Evolutionary conservation across 805 yeast genomes (phyloP).

Genomic region (Debaryomyces hansenii): DNA sequence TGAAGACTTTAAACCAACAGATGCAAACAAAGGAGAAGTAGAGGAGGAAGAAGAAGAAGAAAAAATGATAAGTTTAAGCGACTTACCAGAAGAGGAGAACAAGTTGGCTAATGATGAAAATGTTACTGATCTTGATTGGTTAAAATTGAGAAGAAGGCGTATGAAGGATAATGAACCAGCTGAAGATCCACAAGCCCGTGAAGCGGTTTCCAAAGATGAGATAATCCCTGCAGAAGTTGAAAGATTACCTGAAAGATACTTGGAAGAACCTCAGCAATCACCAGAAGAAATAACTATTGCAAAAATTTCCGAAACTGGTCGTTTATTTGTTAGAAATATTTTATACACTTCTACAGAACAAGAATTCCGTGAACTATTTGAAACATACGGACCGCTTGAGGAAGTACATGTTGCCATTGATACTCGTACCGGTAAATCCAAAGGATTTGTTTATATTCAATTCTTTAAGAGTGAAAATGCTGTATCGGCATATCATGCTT

Average conservation of each 20-base stretch:
- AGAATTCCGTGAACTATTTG: slow-evolving; percentile 69
- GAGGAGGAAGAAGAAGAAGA: slow-evolving; percentile 47
- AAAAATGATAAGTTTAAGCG: slow-evolving; percentile 47
- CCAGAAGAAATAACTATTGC: slow-evolving; percentile 49
- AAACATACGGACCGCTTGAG: slow-evolving; percentile 66
- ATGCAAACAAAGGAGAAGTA: slow-evolving; percentile 24
- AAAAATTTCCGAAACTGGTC: slow-evolving; percentile 66
- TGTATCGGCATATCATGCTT: slow-evolving; percentile 62
- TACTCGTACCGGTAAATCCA: slow-evolving; percentile 83
- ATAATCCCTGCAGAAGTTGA: background rate
- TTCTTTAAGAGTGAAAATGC: slow-evolving; percentile 74
- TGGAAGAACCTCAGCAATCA: slow-evolving; percentile 16
- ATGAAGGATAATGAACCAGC: slow-evolving; percentile 44
- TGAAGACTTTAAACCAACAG: slow-evolving; percentile 41
- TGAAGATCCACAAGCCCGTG: slow-evolving; percentile 15
- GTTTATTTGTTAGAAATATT: slow-evolving; percentile 86
- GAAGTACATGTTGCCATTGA: slow-evolving; percentile 94
- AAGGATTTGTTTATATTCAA: slow-evolving; percentile 88
- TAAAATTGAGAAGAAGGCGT: slow-evolving; percentile 69
- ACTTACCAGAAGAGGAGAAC: slow-evolving; percentile 18
- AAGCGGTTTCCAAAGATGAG: slow-evolving; percentile 1
- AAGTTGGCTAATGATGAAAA: slow-evolving; percentile 46
- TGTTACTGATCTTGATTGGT: slow-evolving; percentile 85
- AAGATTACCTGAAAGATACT: background rate
- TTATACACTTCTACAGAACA: slow-evolving; percentile 75